phyloP scores from a whole-genome alignment of 768 basidiomycete species.

The Naganishia onofrii region DNA sequence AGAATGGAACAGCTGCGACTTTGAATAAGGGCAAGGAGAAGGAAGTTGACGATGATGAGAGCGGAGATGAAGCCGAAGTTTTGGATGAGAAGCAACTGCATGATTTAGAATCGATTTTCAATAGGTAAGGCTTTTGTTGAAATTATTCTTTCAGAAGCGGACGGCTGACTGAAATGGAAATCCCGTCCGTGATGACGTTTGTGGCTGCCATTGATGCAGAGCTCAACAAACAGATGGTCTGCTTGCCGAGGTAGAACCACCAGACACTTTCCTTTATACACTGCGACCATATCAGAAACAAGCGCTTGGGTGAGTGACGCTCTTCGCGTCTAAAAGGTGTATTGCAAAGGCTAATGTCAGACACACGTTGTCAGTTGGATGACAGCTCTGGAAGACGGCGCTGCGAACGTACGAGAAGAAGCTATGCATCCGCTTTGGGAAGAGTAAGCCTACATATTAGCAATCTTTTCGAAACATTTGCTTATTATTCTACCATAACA shows the following conservation, averaged over 20 bases:
- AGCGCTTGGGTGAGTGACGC: conserved; percentile 64
- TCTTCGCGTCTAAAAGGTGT: conserved; percentile 15
- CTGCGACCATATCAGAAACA: conserved; percentile 90
- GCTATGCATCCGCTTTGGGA: conserved; percentile 94
- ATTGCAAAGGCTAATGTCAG: not conserved
- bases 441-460: conserved; percentile 61
- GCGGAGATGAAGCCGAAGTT: conserved; percentile 70
- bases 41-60: conserved; percentile 73
- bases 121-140: conserved; percentile 58
- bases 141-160: too few relatives aligned
- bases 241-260: conserved; percentile 78
- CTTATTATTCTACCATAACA: conserved; percentile 43
- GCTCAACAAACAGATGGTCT: conserved; percentile 75
- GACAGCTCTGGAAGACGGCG: conserved; percentile 76
- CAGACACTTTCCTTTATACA: conserved; percentile 68
- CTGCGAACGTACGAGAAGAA: conserved; percentile 62
- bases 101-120: conserved; percentile 65
- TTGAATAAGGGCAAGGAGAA: conserved; percentile 42
- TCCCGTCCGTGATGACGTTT: not conserved
- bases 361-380: conserved; percentile 73
- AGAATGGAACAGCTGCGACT: conserved; percentile 37
- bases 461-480: not conserved
- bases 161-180: not conserved
- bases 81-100: conserved; percentile 76
- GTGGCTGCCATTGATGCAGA: conserved; percentile 53